phyloP scores from a whole-genome alignment of 352 stramenopile species.

The Thalassiosira sp. region DNA sequence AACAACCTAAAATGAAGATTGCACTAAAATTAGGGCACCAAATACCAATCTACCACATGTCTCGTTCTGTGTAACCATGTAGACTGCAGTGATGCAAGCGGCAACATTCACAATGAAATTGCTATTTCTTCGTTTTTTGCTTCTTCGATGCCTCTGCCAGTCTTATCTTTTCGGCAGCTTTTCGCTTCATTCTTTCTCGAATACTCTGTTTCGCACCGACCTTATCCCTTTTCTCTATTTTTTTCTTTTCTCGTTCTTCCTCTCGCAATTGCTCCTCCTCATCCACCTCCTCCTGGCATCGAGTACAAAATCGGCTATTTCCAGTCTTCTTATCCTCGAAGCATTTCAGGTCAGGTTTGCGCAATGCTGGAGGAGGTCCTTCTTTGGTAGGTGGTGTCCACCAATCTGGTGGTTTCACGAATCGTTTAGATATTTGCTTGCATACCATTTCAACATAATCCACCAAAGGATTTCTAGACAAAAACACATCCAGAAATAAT shows the following conservation, averaged over 20 bases:
- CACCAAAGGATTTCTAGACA: slow-evolving; percentile 89
- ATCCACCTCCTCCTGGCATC: slow-evolving; percentile 71
- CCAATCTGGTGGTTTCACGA: slow-evolving; percentile 77
- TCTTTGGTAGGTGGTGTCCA: slow-evolving; percentile 61
- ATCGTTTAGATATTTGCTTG: slow-evolving; percentile 89
- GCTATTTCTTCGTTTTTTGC: slow-evolving; percentile 5
- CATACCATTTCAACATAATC: slow-evolving; percentile 97
- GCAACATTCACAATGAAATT: too few species aligned
- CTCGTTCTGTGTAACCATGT: too few species aligned
- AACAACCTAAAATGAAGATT: too few species aligned
- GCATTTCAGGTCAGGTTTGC: slow-evolving; percentile 73
- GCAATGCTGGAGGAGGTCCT: slow-evolving; percentile 55
- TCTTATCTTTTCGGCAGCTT: slow-evolving; percentile 7
- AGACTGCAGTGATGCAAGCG: too few species aligned
- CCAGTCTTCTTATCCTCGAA: slow-evolving; percentile 64
- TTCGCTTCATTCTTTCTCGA: slow-evolving; percentile 39
- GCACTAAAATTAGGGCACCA: too few species aligned
- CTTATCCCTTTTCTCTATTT: slow-evolving; percentile 58
- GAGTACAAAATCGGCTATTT: slow-evolving; percentile 60
- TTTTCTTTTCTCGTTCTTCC: slow-evolving; percentile 51
- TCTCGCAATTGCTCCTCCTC: slow-evolving; percentile 50
- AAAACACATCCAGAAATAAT: too few species aligned
- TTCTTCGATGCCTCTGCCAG: slow-evolving; percentile 9
- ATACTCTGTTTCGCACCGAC: slow-evolving; percentile 42
- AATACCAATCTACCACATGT: too few species aligned